Percentiles rank a stretch among this genome's conserved stretches.
phyloP scores from a whole-genome alignment of 2,329 filamentous ascomycete genomes.

The Penicillium sclerotiorum region DNA sequence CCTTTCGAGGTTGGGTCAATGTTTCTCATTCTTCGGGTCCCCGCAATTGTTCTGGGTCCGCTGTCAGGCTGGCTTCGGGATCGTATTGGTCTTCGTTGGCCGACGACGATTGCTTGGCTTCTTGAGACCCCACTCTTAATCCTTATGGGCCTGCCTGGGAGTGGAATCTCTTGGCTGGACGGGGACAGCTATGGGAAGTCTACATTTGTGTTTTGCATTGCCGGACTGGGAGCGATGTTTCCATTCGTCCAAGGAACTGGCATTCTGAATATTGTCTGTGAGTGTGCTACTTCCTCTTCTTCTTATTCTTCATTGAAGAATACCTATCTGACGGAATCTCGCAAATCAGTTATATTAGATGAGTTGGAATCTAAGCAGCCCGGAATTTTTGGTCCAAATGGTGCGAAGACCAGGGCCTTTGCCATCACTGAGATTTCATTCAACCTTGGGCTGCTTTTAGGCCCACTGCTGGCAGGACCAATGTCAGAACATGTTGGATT shows the following conservation, averaged over 20 bases:
- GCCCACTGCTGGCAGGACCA: slow-evolving; percentile 24
- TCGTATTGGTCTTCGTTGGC: slow-evolving; percentile 20
- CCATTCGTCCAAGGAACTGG: slow-evolving; percentile 29
- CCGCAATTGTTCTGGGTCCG: slow-evolving; percentile 49
- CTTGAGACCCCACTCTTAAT: slow-evolving; percentile 23
- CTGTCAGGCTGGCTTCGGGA: slow-evolving; percentile 36
- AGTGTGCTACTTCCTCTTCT: slow-evolving; percentile 21
- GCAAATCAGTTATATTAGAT: slow-evolving; percentile 20
- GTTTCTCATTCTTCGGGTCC: slow-evolving; percentile 61
- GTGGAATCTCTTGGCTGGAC: slow-evolving; percentile 28
- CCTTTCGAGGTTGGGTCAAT: slow-evolving; percentile 59
- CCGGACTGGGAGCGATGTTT: slow-evolving; percentile 22
- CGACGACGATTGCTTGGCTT: slow-evolving; percentile 25
- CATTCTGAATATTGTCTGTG: slow-evolving; percentile 28
- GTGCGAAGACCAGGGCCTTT: slow-evolving; percentile 27
- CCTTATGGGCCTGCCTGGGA: slow-evolving; percentile 30
- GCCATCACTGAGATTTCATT: slow-evolving; percentile 26
- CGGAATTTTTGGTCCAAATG: slow-evolving; percentile 28
- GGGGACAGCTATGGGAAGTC: slow-evolving; percentile 20
- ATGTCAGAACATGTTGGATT: slow-evolving; percentile 9
- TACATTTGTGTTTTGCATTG: slow-evolving; percentile 22
- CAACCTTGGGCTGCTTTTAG: slow-evolving; percentile 26
- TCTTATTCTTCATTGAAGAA: background rate
- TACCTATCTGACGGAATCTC: background rate
- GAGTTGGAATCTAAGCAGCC: slow-evolving; percentile 23